Evolutionary conservation across 805 yeast genomes (phyloP).

Genomic region (Metschnikowia colocasiae): DNA sequence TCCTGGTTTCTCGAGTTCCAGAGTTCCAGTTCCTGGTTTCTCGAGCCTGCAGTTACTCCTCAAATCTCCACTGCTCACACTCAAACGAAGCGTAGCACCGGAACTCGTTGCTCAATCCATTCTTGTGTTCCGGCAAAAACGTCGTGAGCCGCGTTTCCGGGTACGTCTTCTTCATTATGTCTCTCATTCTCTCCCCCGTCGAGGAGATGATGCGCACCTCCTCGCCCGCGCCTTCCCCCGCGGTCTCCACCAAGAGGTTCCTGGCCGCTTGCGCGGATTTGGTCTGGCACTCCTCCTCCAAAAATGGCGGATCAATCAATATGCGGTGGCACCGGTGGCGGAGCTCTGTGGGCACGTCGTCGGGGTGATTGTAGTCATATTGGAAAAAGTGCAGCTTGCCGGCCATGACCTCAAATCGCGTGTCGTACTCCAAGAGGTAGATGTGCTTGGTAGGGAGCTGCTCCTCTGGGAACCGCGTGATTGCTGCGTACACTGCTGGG

Average conservation of each 20-base stretch:
- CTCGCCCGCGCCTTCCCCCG: constrained; percentile 39
- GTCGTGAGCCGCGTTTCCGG: constrained; percentile 62
- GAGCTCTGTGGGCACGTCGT: constrained; percentile 53
- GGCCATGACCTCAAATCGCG: constrained; percentile 68
- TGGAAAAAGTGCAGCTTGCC: constrained; percentile 63
- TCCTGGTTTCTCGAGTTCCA: too few relatives aligned
- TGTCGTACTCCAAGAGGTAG: constrained; percentile 75
- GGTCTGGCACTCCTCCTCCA: constrained; percentile 76
- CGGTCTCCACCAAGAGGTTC: constrained; percentile 46
- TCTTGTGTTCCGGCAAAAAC: constrained; percentile 75
- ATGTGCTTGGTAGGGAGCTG: constrained; percentile 64
- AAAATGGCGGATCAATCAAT: constrained; percentile 84
- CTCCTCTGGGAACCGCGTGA: constrained; percentile 48
- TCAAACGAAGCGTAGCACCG: constrained; percentile 80
- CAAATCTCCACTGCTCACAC: constrained; percentile 62
- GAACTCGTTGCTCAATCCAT: constrained; percentile 85
- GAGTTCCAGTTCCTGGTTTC: too few relatives aligned
- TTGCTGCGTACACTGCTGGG: constrained; percentile 88
- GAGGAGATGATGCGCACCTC: constrained; percentile 61
- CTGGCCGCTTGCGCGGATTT: constrained; percentile 56
- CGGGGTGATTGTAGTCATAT: constrained; percentile 74
- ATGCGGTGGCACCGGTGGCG: constrained; percentile 65
- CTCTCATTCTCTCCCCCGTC: constrained; percentile 86
- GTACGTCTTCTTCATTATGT: constrained; percentile 56
- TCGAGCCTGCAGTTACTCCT: constrained; percentile 13